Evolutionary conservation across 345 rosid genomes (phyloP), one percentile per base, ranked within the genome.

Genomic region (Hevea brasiliensis): DNA sequence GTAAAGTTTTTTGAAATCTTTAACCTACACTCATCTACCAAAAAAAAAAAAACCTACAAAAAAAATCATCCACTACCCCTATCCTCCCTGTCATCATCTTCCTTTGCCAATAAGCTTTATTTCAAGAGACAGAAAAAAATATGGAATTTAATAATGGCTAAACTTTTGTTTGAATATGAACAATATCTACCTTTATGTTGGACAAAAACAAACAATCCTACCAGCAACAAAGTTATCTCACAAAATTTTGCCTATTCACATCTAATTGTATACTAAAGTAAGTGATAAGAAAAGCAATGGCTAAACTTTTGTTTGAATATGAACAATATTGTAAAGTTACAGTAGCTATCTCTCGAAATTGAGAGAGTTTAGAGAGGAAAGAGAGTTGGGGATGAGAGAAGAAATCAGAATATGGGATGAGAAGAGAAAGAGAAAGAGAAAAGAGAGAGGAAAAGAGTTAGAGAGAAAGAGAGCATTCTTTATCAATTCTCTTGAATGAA

Each of bases 261-360:
- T 73, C 74, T 69, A 44, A 65, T 26, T 56, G 59, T 23, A 56
- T 27, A 51, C n/a, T 32, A n/a, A 67, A 61, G 65, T 23, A 72
- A 42, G 48, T 10, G 41, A 72, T 1, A 45, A 75, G 37, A 54
- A 70, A 67, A 77, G 27, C 50, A 63, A 85, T 65, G 23, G 67
- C 83, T 89, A n/a, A n/a, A n/a, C n/a, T n/a, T n/a, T n/a, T n/a
- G n/a, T n/a, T n/a, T n/a, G n/a, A n/a, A n/a, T n/a, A n/a, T n/a
- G n/a, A n/a, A n/a, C n/a, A n/a, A n/a, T n/a, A n/a, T n/a, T n/a
- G n/a, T n/a, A n/a, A n/a, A n/a, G n/a, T n/a, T n/a, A n/a, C n/a
- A n/a, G n/a, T n/a, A n/a, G n/a, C n/a, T n/a, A n/a, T n/a, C n/a
- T n/a, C n/a, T n/a, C n/a, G n/a, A n/a, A n/a, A n/a, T n/a, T n/a